Base-by-base conservation (phyloP, 139 green algal genomes). In the Astrephomene gubernaculifera region DNA sequence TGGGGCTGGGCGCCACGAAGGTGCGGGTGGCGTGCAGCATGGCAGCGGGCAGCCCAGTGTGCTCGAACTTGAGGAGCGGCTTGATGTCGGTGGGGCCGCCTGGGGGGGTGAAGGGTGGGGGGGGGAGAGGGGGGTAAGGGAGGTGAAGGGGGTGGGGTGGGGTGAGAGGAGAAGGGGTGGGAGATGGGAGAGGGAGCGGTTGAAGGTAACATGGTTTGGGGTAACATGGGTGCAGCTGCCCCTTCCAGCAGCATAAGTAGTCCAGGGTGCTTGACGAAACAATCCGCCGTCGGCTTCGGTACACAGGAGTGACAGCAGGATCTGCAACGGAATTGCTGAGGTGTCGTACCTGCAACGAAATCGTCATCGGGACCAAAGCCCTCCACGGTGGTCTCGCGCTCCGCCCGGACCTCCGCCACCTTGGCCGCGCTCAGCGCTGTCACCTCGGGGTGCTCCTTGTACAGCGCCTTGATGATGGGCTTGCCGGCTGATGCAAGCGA, bases 1-100 rank as follows among this genome's bases (percentile, higher is more conserved):
- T 97, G 24, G 96, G 95, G 0, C 94, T 97, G 2, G 96, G 96
- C 38, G 82, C 31, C 39, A 69, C 53, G 67, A 98, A 98, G 27
- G 84, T 86, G 12, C 84, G 73, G 1, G 90, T 94, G n/a, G 92
- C 83, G 60, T 95, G 92, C 41, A 98, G 89, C 87, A 97, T 89
- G 33, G 90, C 74, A 14, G 75, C 25, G 1, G 92, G 90, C 39
- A 98, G 90, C 19, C 95, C 93, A 61, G 93, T 91, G 45, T 94
- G 85, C 36, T 88, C 87, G 84, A 95, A 96, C 65, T 79, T 90
- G 41, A 84, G 31, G n/a, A 94, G n/a, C 33, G 92, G 93, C 74
- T 87, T 90, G 43, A 94, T 83, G 64, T 45, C 49, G 25, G 74
- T 70, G 36, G 72, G 79, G 35, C 44, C 57, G 25, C 44, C 70